Conservation (phyloP, 495 filamentous ascomycete species). For the Xylaria cubensis region DNA sequence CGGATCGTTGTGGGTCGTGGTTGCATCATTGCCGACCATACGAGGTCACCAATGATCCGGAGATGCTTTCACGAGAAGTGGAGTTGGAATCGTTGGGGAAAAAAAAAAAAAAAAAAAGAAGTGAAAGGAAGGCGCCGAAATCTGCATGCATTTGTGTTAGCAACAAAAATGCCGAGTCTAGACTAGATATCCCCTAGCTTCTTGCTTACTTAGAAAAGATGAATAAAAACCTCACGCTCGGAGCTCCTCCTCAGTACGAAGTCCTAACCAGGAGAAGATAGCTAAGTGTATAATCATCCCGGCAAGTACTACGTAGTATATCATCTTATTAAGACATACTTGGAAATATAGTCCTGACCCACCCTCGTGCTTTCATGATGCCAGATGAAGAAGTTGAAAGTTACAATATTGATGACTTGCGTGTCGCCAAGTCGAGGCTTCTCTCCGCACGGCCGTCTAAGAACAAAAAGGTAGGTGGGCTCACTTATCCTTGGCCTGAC, state of each 20-base stretch:
- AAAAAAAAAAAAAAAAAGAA: no score
- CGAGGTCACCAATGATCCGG: not conserved
- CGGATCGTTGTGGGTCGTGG: no score
- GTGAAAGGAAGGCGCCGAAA: not conserved
- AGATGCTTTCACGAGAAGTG: not conserved
- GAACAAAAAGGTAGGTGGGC: constrained; percentile 12
- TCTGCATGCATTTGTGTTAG: not conserved
- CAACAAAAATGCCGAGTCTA: not conserved
- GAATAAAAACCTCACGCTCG: not conserved
- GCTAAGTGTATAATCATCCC: not conserved
- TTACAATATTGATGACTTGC: not conserved
- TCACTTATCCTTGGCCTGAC: not conserved
- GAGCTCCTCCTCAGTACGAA: not conserved
- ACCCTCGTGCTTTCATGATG: not conserved
- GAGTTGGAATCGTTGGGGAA: not conserved
- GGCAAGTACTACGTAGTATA: not conserved
- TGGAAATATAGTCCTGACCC: not conserved
- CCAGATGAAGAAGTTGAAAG: not conserved
- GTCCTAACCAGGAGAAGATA: not conserved
- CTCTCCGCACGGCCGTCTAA: constrained; percentile 3
- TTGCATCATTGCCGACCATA: not conserved
- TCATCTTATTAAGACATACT: not conserved
- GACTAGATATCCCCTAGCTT: not conserved
- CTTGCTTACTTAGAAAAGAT: not conserved
- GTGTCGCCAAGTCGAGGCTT: not conserved